Base-by-base conservation (phyloP, 2,329 filamentous ascomycete species). In the Fusarium falciforme region DNA sequence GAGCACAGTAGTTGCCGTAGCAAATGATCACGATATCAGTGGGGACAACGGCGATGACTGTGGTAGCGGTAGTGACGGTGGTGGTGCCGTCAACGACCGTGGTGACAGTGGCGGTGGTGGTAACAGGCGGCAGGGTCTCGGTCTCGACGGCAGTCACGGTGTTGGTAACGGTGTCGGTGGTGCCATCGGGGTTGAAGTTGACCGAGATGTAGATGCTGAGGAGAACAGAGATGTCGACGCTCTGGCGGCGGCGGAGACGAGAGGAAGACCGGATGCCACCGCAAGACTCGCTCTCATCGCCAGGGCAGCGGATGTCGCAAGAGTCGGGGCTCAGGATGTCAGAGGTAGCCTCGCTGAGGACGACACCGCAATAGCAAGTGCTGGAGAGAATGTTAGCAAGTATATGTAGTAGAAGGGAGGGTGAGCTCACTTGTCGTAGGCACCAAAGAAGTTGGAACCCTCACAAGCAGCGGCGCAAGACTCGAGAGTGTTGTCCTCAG, bases 341-440 rank as follows among this genome's bases (percentile, higher is more conserved):
- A 6, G 69, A 64, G 17, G 33, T 54, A 20, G 20, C 20, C 14
- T 61, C 33, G n/a, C 76, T 68, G 20, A 80, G 47, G 1, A 8
- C 14, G 1, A 42, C 60, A 9, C 78, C 79, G 55, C 81, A 83
- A 76, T 79, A 80, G 71, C 81, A 83, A 62, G 78, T 73, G 58
- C 79, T 80, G 10, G 11, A 5, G 25, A 16, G 2, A 22, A 5
- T 12, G 65, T 74, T 25, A 75, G 67, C 47, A 25, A 16, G 8
- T 7, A 20, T 12, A 35, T 4, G 2, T 8, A 14, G 2, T n/a
- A 20, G n/a, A 40, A 31, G n/a, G 33, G 11, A 12, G 4, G 2
- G 14, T 38, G 14, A 35, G 70, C 76, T 78, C 36, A 79, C 78
- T 67, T 73, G 55, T 61, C 69, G 57, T 74, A 76, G 57, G 74